A percentile compares a stretch with the other conserved stretches of the same genome.
Evolutionary conservation across 352 stramenopile species (phyloP).

Genomic region (Peronospora farinosa): DNA sequence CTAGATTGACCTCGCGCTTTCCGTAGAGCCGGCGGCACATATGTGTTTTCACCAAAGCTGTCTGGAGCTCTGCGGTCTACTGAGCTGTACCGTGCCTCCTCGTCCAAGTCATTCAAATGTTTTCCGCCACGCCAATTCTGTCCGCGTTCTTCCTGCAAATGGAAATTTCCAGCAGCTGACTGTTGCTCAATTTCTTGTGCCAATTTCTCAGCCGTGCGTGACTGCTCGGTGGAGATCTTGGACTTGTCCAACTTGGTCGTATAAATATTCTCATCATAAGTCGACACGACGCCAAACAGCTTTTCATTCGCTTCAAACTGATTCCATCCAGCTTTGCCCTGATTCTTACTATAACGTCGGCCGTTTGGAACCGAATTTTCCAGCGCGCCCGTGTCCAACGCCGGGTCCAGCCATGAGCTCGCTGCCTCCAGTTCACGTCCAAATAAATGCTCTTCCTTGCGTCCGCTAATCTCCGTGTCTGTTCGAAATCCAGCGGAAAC

Average conservation of each 20-base stretch:
- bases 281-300: constrained; percentile 92
- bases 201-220: constrained; percentile 86
- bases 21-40: constrained; percentile 62
- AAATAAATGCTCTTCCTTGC: constrained; percentile 57
- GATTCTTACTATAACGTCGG: constrained; percentile 25
- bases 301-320: constrained; percentile 96
- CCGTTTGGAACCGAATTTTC: constrained; percentile 35
- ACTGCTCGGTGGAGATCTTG: constrained; percentile 86
- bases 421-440: constrained; percentile 61
- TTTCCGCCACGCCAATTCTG: constrained; percentile 26
- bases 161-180: constrained; percentile 84
- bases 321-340: constrained; percentile 80
- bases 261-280: constrained; percentile 97
- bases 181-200: constrained; percentile 93
- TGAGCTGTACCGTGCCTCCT: constrained; percentile 94
- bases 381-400: constrained; percentile 67
- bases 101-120: constrained; percentile 69
- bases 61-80: constrained; percentile 53
- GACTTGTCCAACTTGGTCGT: constrained; percentile 94
- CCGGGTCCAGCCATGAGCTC: constrained; percentile 75
- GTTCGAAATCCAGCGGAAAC: constrained; percentile 53
- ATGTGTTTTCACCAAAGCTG: constrained; percentile 31
- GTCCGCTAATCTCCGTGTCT: constrained; percentile 88
- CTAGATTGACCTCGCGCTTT: constrained; percentile 42
- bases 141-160: constrained; percentile 93